A percentile compares a stretch with the other conserved stretches of the same genome.
Evolutionary conservation across 2,329 filamentous ascomycete species (phyloP).

Genomic region (Beauveria sp.): DNA sequence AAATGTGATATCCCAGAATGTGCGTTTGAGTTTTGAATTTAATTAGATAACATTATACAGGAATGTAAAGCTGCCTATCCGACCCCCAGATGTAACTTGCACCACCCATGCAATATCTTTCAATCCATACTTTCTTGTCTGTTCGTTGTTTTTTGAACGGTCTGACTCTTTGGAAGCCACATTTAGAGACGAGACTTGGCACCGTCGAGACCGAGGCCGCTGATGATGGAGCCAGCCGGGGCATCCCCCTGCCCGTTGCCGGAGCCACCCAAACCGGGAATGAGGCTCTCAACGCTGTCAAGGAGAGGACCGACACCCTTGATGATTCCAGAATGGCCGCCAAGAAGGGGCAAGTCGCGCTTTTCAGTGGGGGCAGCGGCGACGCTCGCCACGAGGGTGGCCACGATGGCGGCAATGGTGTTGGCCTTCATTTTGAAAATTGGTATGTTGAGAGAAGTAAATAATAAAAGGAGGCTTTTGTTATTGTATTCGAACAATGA

Average conservation of each 20-base stretch:
- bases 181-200: background rate
- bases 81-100: background rate
- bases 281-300: slow-evolving; percentile 2
- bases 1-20: too few relatives aligned
- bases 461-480: too few relatives aligned
- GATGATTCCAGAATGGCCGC: slow-evolving; percentile 1
- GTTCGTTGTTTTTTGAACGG: too few relatives aligned
- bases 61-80: background rate
- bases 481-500: background rate
- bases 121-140: background rate
- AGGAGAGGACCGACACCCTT: background rate
- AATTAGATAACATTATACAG: background rate
- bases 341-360: slow-evolving; percentile 8
- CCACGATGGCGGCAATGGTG: slow-evolving; percentile 1
- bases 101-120: too few relatives aligned
- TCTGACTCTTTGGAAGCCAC: too few relatives aligned
- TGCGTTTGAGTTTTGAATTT: background rate
- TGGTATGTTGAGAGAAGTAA: background rate
- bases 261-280: background rate
- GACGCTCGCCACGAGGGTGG: background rate
- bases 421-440: slow-evolving; percentile 3
- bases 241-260: background rate
- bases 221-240: background rate
- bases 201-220: background rate
- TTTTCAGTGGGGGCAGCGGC: slow-evolving; percentile 3